Evolutionary conservation across 495 filamentous ascomycete species (phyloP), one percentile per base, ranked within the genome.

Genomic region (Podospora tetraspora): DNA sequence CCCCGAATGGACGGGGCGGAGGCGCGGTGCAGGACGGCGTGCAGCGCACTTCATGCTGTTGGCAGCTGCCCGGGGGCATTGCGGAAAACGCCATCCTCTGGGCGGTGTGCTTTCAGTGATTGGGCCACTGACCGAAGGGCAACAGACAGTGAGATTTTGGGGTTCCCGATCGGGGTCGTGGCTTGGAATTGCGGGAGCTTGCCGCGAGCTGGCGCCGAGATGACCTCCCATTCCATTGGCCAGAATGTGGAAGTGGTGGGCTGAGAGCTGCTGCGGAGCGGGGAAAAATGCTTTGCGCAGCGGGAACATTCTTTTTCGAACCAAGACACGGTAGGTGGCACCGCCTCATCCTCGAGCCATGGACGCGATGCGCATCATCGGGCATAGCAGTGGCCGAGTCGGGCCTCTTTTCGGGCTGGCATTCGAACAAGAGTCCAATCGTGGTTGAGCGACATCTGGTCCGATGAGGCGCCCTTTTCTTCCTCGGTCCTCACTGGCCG

Each of bases 321-420:
- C 27, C 27, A 5, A 27, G 62, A 34, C 62, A 43, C 16, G 24
- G 62, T 64, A 64, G 62, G 62, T 64, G 37, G 34, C 62, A 64
- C 62, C 23, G 62, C 62, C 62, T n/a, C 43, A n/a, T 52, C 43
- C 43, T 52, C 43, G 43, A 52, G 43, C 43, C 43, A 2, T 52
- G 43, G 19, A 34, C 19, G n/a, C 43, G n/a, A 52, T 52, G 43
- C 43, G 43, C 43, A 52, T n/a, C 43, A n/a, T 52, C 43, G 43
- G 43, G 43, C 43, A 52, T 52, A 4, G 43, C 43, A 52, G 12
- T 52, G 43, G 43, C 43, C 13, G 43, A 52, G 43, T 52, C 43
- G 43, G 8, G 43, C 32, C 9, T 1, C 3, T 34, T 13, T 34
- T 34, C 9, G 11, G 3, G 3, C 11, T 34, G 32, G 32, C 19